Base-by-base conservation (phyloP, 495 filamentous ascomycete species). In the Bathelium albidoporum region DNA sequence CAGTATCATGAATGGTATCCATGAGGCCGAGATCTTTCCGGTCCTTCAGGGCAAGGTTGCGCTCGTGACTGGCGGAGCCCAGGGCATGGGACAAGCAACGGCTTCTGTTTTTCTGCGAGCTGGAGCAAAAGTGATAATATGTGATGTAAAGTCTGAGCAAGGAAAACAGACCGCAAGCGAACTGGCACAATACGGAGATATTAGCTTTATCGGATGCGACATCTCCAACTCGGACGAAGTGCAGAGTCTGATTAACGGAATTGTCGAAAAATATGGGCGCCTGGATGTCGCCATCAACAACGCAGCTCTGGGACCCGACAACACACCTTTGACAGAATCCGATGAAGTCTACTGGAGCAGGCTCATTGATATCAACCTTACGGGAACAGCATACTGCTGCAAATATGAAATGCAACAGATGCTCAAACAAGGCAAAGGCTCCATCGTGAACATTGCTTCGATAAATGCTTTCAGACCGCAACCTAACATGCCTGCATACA, bases 261-360 rank as follows among this genome's bases (percentile, higher is more conserved):
- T 66, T 10, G 59, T 68, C 29, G 22, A 66, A 28, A 55, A 61
- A n/a, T 70, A 60, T 52, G 65, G 65, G 14, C 44, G 68, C 5
- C 36, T 70, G 5, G 68, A 70, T 55, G 59, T 70, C 20, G 22
- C 68, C 34, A 66, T 70, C 41, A 68, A 70, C 58, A 68, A 70
- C 58, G 68, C 68, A 0, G 68, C 44, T 16, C 12, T 49, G 44
- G 20, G 11, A 5, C 44, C 44, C 44, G 44, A 49, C 20, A 49
- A 49, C 14, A 49, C 44, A 22, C 44, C 44, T 49, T 49, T 49
- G 44, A 49, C 11, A 5, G 44, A 49, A 16, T 49, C 20, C 44
- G 18, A 49, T n/a, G 44, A 49, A n/a, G 5, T 20, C 20, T 49
- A 49, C 44, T 49, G 44, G 44, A 49, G 44, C 44, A 49, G 20